Evolutionary conservation across 2,329 filamentous ascomycete species (phyloP), one percentile per base, ranked within the genome.

Genomic region (Xylaria sp.): DNA sequence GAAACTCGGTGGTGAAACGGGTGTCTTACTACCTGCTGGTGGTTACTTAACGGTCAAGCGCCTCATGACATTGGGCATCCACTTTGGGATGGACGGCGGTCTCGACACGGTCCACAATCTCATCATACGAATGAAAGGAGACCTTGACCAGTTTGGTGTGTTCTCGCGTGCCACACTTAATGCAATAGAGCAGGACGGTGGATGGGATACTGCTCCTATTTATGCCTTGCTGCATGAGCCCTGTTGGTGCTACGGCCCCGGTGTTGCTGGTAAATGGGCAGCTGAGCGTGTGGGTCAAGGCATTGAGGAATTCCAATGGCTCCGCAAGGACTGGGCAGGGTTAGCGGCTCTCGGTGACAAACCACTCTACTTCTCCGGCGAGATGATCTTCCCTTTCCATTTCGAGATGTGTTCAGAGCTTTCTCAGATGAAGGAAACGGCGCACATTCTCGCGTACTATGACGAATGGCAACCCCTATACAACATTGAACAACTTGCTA

Each of bases 381-480:
- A 98, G 79, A 97, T 97, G 92, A 86, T 97, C 53, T 97, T 88
- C 75, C 89, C 91, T 0, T 90, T 91, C 76, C 91, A 94, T 83
- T 94, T 97, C 69, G 87, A 93, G 38, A 89, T 89, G 15, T 94
- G 92, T 72, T 82, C 87, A 0, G 92, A 96, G 75, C 85, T 98
- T 19, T 79, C 79, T n/a, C 80, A 86, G 60, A 77, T 98, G 49
- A 84, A 84, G 57, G 80, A 86, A 11, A 89, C 88, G 0, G 92
- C 92, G 0, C 80, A 94, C 8, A 81, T 88, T 21, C 81, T 97
- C 25, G 94, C 94, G 0, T 72, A 80, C 0, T 84, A 85, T 46
- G 77, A 83, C 4, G 84, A 89, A 64, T 97, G 94, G 94, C 85
- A 89, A 1, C 78, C 81, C 0, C 81, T 97, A 4, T 97, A 97